These are phyloP conservation scores for Phytopythium montanum DNA, from an alignment of 352 stramenopile species.

Conservation along the genomic window DNA sequence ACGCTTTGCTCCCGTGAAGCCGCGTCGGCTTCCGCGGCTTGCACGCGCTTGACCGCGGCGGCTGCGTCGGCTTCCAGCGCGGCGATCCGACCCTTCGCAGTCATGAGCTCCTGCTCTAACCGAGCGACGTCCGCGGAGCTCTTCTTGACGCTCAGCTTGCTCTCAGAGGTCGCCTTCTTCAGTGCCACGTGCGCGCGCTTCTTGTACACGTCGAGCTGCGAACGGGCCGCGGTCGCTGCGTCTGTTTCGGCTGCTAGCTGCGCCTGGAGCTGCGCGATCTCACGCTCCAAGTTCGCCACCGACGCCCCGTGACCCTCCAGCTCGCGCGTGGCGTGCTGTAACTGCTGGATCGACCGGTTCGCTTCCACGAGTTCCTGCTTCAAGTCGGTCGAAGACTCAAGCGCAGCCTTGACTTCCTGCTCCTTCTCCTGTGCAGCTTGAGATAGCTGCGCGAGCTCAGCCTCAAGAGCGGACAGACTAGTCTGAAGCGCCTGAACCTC, in stretches of 20 bases:
- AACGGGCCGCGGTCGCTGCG: constrained; percentile 36
- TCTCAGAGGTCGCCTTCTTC: constrained; percentile 73
- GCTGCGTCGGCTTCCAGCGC: constrained; percentile 34
- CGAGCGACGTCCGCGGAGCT: constrained; percentile 32
- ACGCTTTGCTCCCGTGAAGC: constrained; percentile 16
- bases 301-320: constrained; percentile 13
- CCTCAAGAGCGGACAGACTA: neutral
- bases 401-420: constrained; percentile 9
- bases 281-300: constrained; percentile 22
- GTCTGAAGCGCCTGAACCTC: constrained; percentile 13
- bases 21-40: constrained; percentile 17
- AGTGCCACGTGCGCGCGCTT: constrained; percentile 68
- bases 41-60: constrained; percentile 18
- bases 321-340: constrained; percentile 15
- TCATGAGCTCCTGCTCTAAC: constrained; percentile 43
- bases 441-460: neutral
- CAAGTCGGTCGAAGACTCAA: neutral
- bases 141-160: constrained; percentile 57
- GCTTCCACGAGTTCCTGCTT: constrained; percentile 20
- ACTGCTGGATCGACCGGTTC: constrained; percentile 30
- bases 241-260: constrained; percentile 52
- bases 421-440: constrained; percentile 6
- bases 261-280: constrained; percentile 21
- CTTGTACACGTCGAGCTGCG: constrained; percentile 78
- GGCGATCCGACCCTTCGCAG: constrained; percentile 30